Percentiles rank a stretch among this genome's conserved stretches.
These are phyloP conservation scores for Phytophthora agathidicida DNA, from an alignment of 352 stramenopile genomes.

Conservation along the genomic window DNA sequence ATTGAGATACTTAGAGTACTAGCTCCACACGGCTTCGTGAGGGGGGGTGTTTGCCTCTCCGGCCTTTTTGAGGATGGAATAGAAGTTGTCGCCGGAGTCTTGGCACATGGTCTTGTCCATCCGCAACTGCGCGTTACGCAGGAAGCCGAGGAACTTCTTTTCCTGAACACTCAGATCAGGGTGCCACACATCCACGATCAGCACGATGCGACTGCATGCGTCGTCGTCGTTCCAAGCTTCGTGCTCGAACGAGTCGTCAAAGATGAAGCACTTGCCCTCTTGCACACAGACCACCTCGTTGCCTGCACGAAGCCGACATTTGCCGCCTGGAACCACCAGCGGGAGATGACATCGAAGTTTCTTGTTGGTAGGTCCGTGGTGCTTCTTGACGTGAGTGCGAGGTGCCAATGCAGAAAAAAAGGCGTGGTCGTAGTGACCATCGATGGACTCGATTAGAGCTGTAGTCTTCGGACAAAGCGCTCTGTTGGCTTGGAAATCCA, in stretches of 20 bases:
- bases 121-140: conserved; percentile 73
- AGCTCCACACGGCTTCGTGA: conserved; percentile 60
- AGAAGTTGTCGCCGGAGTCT: conserved; percentile 64
- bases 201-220: conserved; percentile 84
- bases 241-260: conserved; percentile 99
- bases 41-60: conserved; percentile 37
- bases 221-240: conserved; percentile 96
- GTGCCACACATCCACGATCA: conserved; percentile 97
- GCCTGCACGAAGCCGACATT: conserved; percentile 76
- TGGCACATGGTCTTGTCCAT: conserved; percentile 58
- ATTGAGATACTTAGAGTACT: conserved; percentile 6
- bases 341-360: conserved; percentile 90
- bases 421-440: conserved; percentile 74
- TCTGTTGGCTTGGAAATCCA: conserved; percentile 79
- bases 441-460: conserved; percentile 64
- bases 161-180: conserved; percentile 91
- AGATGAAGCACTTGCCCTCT: conserved; percentile 94
- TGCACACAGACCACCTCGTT: conserved; percentile 69
- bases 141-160: conserved; percentile 86
- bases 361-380: conserved; percentile 93
- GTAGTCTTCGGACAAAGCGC: conserved; percentile 67
- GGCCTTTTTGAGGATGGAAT: conserved; percentile 71
- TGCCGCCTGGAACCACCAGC: conserved; percentile 72
- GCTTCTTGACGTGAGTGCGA: conserved; percentile 76
- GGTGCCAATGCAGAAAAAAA: conserved; percentile 90